Evolutionary conservation across 2,329 filamentous ascomycete genomes (phyloP).

Genomic region (Ceratocystis cubensis): DNA sequence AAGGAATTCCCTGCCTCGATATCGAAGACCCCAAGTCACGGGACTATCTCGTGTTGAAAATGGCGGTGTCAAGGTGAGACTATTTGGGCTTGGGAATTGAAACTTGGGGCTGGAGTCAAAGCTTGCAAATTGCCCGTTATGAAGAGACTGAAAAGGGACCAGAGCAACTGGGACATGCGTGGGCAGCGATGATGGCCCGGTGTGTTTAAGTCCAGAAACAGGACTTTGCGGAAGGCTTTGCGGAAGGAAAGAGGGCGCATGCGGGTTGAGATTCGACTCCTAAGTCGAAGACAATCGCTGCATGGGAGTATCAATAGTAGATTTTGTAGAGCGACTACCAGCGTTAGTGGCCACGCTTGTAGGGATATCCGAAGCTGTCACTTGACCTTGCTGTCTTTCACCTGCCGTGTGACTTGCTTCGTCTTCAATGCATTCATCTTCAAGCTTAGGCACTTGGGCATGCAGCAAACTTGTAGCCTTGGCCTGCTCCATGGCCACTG

Average conservation of each 20-base stretch:
- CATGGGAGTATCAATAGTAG: background rate
- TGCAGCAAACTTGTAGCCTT: constrained; percentile 22
- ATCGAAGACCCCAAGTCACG: background rate
- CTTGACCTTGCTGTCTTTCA: background rate
- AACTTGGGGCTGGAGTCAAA: background rate
- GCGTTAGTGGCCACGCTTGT: background rate
- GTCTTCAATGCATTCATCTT: constrained; percentile 12
- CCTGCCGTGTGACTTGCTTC: background rate
- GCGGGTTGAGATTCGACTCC: constrained; percentile 43
- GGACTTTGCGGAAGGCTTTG: constrained; percentile 1
- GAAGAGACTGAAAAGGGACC: background rate
- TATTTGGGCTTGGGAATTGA: constrained; percentile 6
- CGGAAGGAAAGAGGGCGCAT: constrained; percentile 44
- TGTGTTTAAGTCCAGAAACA: background rate
- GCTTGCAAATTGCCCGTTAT: background rate
- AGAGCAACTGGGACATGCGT: background rate
- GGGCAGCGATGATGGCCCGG: background rate
- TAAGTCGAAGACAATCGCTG: constrained; percentile 25
- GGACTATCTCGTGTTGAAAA: background rate
- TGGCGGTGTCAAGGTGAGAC: background rate
- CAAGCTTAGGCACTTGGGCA: constrained; percentile 14
- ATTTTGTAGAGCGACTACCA: background rate
- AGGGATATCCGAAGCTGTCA: background rate
- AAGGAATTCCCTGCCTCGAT: constrained; percentile 3
- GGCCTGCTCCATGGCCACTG: constrained; percentile 28